These are phyloP conservation scores for Amanita pseudoporphyria DNA, from an alignment of 768 basidiomycete species.

Conservation along the genomic window DNA sequence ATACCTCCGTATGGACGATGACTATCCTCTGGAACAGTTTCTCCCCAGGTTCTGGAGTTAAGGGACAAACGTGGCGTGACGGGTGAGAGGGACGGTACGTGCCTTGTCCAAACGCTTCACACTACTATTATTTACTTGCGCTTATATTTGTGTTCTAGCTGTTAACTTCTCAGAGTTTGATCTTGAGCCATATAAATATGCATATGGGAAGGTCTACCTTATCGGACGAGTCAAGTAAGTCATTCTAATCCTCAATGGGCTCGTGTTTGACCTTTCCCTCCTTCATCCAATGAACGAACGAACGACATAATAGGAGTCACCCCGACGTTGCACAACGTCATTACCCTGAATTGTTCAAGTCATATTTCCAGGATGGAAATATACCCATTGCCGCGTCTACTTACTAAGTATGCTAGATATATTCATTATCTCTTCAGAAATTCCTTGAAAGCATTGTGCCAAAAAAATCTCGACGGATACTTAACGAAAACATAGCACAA, in stretches of 20 bases:
- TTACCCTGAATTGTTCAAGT: conserved; percentile 63
- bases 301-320: conserved; percentile 58
- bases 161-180: conserved; percentile 76
- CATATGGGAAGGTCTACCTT: conserved; percentile 62
- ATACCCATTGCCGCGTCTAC: conserved; percentile 37
- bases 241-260: neutral
- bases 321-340: conserved; percentile 74
- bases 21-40: conserved; percentile 31
- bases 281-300: neutral
- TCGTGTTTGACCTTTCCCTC: neutral
- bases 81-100: conserved; percentile 55
- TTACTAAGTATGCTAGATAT: no score
- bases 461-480: no score
- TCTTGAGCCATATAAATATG: conserved; percentile 49
- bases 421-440: no score
- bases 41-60: conserved; percentile 52
- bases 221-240: conserved; percentile 74
- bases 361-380: conserved; percentile 57
- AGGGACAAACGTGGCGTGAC: conserved; percentile 46
- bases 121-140: neutral
- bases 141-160: conserved; percentile 32
- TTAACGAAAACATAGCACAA: no score
- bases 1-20: neutral
- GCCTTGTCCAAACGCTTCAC: neutral
- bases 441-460: no score